A percentile compares a stretch with the other conserved stretches of the same genome.
Evolutionary conservation across 2,329 filamentous ascomycete species (phyloP).

Genomic region (Polychaeton citri): DNA sequence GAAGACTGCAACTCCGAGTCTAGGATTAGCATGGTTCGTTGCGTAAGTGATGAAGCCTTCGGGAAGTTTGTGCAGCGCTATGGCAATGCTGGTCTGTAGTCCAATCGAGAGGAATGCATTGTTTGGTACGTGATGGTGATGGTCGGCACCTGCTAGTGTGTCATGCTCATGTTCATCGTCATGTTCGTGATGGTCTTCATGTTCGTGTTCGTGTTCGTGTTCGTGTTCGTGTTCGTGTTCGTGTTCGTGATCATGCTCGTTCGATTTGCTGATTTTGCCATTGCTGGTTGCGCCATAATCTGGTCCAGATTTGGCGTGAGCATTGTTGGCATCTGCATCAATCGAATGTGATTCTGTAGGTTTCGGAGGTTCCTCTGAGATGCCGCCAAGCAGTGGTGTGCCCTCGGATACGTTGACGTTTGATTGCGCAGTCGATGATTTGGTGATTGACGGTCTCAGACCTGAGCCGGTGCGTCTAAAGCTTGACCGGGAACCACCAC

Average conservation of each 20-base stretch:
- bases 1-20: slow-evolving; percentile 81
- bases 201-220: slow-evolving; percentile 3
- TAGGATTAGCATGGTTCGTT: slow-evolving; percentile 88
- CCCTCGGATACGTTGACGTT: too few species aligned
- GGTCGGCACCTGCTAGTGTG: slow-evolving; percentile 24
- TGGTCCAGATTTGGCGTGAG: not conserved
- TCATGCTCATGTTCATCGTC: too few species aligned
- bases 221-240: slow-evolving; percentile 5
- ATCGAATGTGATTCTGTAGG: too few species aligned
- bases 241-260: slow-evolving; percentile 1
- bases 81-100: slow-evolving; percentile 90
- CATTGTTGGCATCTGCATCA: not conserved
- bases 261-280: not conserved
- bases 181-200: not conserved
- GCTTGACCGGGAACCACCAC: slow-evolving; percentile 16
- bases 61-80: slow-evolving; percentile 90
- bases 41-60: slow-evolving; percentile 84
- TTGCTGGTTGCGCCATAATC: not conserved
- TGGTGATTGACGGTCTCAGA: too few species aligned
- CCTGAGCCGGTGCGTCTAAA: not conserved
- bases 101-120: slow-evolving; percentile 91
- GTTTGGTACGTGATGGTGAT: slow-evolving; percentile 89
- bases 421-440: too few species aligned
- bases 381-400: not conserved
- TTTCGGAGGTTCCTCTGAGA: too few species aligned